Conservation (phyloP, 176 grass and related monocot genomes). For the Microstegium vimineum region DNA sequence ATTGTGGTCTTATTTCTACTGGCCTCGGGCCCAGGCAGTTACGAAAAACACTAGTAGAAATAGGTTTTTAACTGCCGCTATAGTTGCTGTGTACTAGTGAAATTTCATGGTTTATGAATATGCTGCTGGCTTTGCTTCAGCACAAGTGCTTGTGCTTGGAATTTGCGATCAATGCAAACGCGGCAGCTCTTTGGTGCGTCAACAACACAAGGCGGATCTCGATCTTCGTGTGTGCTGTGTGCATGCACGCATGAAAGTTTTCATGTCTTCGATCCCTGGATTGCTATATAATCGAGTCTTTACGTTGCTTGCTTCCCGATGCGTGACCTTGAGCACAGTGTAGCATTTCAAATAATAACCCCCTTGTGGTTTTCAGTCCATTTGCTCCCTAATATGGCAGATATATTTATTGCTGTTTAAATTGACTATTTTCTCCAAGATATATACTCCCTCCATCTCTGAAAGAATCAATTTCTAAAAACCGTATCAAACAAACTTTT, state of each 20-base stretch:
- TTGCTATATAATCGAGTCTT: slow-evolving; percentile 35
- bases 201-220: slow-evolving; percentile 15
- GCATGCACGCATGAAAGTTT: slow-evolving; percentile 21
- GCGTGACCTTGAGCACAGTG: slow-evolving; percentile 38
- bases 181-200: neutral
- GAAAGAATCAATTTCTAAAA: too few relatives aligned
- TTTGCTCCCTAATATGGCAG: too few relatives aligned
- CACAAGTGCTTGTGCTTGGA: neutral
- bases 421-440: too few relatives aligned
- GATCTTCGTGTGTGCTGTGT: slow-evolving; percentile 13
- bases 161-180: neutral
- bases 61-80: too few relatives aligned
- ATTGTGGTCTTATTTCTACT: too few relatives aligned
- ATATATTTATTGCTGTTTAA: too few relatives aligned
- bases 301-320: slow-evolving; percentile 45
- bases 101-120: neutral
- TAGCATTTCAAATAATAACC: neutral
- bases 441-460: too few relatives aligned
- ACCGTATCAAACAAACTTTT: too few relatives aligned
- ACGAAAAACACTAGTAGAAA: too few relatives aligned
- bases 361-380: neutral
- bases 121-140: neutral
- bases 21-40: too few relatives aligned
- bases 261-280: slow-evolving; percentile 24
- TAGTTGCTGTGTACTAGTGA: too few relatives aligned